Evolutionary conservation across 2,329 filamentous ascomycete genomes (phyloP).

Genomic region (Rutstroemia sp.): DNA sequence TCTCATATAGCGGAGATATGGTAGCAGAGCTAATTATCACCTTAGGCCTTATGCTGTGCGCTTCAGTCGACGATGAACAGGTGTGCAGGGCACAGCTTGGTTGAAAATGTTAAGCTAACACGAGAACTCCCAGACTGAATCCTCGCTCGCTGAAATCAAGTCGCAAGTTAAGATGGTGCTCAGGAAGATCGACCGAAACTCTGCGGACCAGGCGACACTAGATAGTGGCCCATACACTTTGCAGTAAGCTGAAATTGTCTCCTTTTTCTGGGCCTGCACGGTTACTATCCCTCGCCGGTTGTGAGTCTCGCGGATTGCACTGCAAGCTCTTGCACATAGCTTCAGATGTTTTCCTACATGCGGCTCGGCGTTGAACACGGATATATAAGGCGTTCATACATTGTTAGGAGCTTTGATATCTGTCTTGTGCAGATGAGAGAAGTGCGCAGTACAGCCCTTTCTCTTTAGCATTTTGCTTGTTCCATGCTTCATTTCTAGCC

Average conservation of each 20-base stretch:
- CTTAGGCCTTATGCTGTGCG: slow-evolving; percentile 85
- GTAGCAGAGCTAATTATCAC: slow-evolving; percentile 5
- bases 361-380: too few relatives aligned
- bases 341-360: too few relatives aligned
- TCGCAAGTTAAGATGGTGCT: slow-evolving; percentile 84
- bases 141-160: slow-evolving; percentile 80
- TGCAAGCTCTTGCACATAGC: too few relatives aligned
- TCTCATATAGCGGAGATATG: not conserved
- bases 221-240: slow-evolving; percentile 76
- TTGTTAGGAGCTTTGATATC: too few relatives aligned
- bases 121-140: slow-evolving; percentile 46
- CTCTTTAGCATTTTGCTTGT: too few relatives aligned
- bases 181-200: slow-evolving; percentile 78
- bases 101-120: slow-evolving; percentile 5
- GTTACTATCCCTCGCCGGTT: not conserved
- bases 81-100: slow-evolving; percentile 34
- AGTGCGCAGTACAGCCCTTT: too few relatives aligned
- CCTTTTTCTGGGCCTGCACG: not conserved
- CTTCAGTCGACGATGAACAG: slow-evolving; percentile 87
- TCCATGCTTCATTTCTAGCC: too few relatives aligned
- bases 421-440: too few relatives aligned
- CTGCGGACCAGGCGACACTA: slow-evolving; percentile 85
- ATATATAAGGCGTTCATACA: too few relatives aligned
- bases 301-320: not conserved
- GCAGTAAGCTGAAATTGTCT: slow-evolving; percentile 53